Conservation (phyloP, 805 yeast genomes). For the Metschnikowia chrysomelidarum region DNA sequence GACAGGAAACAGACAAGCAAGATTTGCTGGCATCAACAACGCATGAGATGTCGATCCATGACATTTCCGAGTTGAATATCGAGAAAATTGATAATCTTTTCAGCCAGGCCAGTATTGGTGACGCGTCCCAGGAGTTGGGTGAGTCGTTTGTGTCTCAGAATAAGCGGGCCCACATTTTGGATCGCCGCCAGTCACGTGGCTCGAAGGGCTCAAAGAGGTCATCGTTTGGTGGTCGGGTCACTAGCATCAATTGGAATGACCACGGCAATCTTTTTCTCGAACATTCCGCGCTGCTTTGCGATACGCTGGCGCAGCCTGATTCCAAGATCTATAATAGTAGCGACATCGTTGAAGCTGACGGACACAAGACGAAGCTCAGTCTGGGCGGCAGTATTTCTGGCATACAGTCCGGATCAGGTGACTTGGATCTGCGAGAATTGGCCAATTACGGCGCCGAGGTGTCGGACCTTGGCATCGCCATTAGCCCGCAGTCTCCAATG, state of each 20-base stretch:
- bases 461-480: slow-evolving; percentile 42
- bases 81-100: slow-evolving; percentile 37
- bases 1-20: no score
- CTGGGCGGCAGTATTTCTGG: neutral
- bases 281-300: slow-evolving; percentile 21
- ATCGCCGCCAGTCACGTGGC: neutral
- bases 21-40: no score
- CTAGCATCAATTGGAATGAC: slow-evolving; percentile 45
- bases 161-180: neutral
- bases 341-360: slow-evolving; percentile 14
- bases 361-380: neutral
- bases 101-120: slow-evolving; percentile 20
- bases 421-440: slow-evolving; percentile 29
- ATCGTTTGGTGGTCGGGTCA: slow-evolving; percentile 23
- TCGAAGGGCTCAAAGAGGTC: slow-evolving; percentile 11
- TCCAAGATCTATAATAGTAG: slow-evolving; percentile 26
- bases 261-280: slow-evolving; percentile 32
- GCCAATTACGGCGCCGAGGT: slow-evolving; percentile 40
- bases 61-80: slow-evolving; percentile 39
- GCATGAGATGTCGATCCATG: slow-evolving; percentile 30
- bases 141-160: slow-evolving; percentile 2
- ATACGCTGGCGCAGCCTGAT: slow-evolving; percentile 9
- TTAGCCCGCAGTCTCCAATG: slow-evolving; percentile 36
- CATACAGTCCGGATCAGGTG: slow-evolving; percentile 12
- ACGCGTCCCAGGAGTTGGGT: slow-evolving; percentile 5